Base-by-base conservation (phyloP, 768 basidiomycete genomes). In the Termitomyces sp. region DNA sequence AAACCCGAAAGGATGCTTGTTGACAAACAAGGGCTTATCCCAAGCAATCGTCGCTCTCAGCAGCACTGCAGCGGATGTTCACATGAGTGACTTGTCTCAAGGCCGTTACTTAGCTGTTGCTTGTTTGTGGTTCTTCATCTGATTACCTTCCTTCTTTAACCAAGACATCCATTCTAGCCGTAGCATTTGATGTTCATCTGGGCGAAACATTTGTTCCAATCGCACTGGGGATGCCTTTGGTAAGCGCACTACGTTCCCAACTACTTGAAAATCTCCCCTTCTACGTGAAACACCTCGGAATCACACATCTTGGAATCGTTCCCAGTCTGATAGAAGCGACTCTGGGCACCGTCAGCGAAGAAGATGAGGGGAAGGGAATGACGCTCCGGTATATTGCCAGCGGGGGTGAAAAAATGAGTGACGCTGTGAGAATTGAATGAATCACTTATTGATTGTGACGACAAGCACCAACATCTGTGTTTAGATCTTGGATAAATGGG, bases 371-470 rank as follows among this genome's bases (percentile, higher is more conserved):
- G 11, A 60, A 51, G 28, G 66, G 63, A 38, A 68, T 70, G 48
- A 62, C 63, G 21, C 64, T 80, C 32, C 67, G 72, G 21, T 80
- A 74, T 55, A 74, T 80, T 35, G 76, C 68, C 3, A 76, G 77
- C 55, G 79, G 79, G 12, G 79, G 79, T 5, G 79, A 80, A 64
- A 80, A 80, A 64, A 78, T 80, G 62, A 77, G 72, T 46, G 77
- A 80, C 60, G 68, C 75, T 19, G 78, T 79, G 53, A 56, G 74
- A 64, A 28, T 30, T 12, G 24, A 35, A n/a, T n/a, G n/a, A n/a
- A n/a, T n/a, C 19, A 35, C 24, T 8, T 53, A 44, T 53, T 51
- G n/a, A 17, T 10, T 37, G 28, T 24, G 8, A 46, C 24, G 5
- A 19, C 9, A 15, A 45, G 12, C 34, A 32, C 43, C 43, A 22